Evolutionary conservation across 202 grass and related monocot genomes (phyloP).

Genomic region (Setaria italica): DNA sequence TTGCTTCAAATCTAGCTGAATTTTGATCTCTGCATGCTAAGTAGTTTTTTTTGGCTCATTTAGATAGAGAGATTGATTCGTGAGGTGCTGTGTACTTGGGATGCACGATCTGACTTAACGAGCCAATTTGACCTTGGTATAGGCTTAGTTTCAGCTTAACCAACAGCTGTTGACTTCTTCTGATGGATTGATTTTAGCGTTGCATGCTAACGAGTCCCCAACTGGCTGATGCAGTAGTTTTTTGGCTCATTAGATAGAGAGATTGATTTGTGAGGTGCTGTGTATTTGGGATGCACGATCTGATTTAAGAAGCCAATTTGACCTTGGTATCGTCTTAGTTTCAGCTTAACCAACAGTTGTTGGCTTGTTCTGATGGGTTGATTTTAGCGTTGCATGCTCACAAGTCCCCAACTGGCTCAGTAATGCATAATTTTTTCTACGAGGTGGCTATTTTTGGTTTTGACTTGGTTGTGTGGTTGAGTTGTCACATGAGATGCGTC

Average conservation of each 20-base stretch:
- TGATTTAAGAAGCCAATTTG: neutral
- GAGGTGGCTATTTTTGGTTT: conserved; percentile 10
- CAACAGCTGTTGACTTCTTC: conserved; percentile 13
- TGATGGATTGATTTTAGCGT: neutral
- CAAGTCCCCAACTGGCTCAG: neutral
- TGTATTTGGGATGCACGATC: neutral
- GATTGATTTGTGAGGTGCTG: neutral
- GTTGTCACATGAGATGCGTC: neutral
- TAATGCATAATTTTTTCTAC: neutral
- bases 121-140: neutral
- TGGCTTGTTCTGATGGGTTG: neutral
- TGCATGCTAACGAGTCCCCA: neutral
- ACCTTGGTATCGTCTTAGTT: neutral
- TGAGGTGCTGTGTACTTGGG: neutral
- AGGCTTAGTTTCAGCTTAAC: neutral
- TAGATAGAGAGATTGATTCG: neutral
- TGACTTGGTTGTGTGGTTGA: neutral
- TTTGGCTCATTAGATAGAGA: neutral
- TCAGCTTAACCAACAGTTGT: neutral
- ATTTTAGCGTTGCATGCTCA: neutral
- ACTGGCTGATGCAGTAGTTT: neutral
- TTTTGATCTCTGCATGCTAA: neutral
- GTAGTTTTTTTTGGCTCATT: neutral
- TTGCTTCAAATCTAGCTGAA: neutral
- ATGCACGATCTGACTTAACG: neutral